A percentile compares a stretch with the other conserved stretches of the same genome.
phyloP scores from a whole-genome alignment of 2,329 filamentous ascomycete genomes.

The Alternaria viburni region DNA sequence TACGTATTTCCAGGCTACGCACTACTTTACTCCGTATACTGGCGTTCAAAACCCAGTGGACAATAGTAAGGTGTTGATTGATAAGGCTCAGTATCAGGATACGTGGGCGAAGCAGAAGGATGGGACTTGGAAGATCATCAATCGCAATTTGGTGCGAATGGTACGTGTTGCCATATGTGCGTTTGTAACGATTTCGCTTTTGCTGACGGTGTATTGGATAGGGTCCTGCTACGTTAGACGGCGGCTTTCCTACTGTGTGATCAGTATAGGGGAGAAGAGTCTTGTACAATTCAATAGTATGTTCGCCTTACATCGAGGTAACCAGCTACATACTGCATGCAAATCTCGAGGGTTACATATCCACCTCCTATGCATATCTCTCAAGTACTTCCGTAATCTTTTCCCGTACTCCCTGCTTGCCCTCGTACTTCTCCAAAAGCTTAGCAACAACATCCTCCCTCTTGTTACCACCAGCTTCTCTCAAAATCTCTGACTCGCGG shows the following conservation, averaged over 20 bases:
- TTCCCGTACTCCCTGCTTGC: conserved; percentile 60
- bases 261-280: too few relatives aligned
- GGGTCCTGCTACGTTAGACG: neutral
- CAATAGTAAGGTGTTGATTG: neutral
- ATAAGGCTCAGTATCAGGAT: neutral
- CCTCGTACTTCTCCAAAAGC: conserved; percentile 50
- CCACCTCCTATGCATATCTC: conserved; percentile 10
- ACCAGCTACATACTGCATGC: neutral
- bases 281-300: neutral
- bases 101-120: neutral
- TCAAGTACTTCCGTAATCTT: conserved; percentile 69
- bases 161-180: neutral
- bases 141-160: neutral
- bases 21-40: neutral
- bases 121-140: neutral
- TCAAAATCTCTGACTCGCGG: conserved; percentile 67
- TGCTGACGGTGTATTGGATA: neutral
- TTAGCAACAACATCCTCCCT: conserved; percentile 48
- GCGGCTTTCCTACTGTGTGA: too few relatives aligned
- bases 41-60: neutral
- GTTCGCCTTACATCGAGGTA: rapidly evolving
- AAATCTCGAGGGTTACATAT: neutral
- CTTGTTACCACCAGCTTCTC: conserved; percentile 46
- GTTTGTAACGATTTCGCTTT: neutral
- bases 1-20: neutral